A percentile compares a stretch with the other conserved stretches of the same genome.
phyloP scores from a whole-genome alignment of 2,329 filamentous ascomycete genomes.

The Xylaria arbuscula region DNA sequence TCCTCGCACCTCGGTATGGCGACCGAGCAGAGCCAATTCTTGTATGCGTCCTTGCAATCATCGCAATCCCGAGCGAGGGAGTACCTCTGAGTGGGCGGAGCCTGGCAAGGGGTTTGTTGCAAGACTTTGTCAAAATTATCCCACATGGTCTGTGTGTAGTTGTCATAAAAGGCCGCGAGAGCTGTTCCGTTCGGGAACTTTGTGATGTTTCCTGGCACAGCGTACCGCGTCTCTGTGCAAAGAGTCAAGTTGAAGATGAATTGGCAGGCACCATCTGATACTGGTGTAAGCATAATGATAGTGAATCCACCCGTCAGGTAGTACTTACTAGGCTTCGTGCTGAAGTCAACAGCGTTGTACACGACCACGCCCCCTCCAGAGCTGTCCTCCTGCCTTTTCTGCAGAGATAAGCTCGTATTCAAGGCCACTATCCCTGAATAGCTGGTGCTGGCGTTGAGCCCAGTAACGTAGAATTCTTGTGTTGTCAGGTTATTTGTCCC shows the following conservation, averaged over 20 bases:
- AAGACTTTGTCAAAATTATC: constrained; percentile 83
- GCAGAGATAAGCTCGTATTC: constrained; percentile 51
- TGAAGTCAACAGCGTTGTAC: constrained; percentile 77
- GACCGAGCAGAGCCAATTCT: constrained; percentile 93
- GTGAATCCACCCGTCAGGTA: background rate
- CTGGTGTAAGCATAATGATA: constrained; percentile 11
- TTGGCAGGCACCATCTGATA: constrained; percentile 66
- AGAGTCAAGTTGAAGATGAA: constrained; percentile 89
- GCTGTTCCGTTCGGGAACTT: constrained; percentile 68
- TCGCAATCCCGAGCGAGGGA: constrained; percentile 81
- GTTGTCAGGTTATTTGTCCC: constrained; percentile 76
- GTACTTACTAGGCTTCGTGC: constrained; percentile 76
- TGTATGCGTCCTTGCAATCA: constrained; percentile 85
- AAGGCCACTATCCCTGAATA: constrained; percentile 81
- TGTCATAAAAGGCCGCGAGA: constrained; percentile 81
- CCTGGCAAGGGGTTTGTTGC: constrained; percentile 86
- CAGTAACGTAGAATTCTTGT: constrained; percentile 86
- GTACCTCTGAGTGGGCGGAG: constrained; percentile 77
- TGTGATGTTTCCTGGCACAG: constrained; percentile 82
- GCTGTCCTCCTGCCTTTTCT: constrained; percentile 64
- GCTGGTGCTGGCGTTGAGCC: constrained; percentile 75
- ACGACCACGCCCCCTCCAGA: constrained; percentile 81
- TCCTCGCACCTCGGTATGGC: constrained; percentile 93
- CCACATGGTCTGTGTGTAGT: constrained; percentile 76
- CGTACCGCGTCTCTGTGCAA: constrained; percentile 88